Base-by-base conservation (phyloP, 257 asterid species). In the Solanum pimpinellifolium region DNA sequence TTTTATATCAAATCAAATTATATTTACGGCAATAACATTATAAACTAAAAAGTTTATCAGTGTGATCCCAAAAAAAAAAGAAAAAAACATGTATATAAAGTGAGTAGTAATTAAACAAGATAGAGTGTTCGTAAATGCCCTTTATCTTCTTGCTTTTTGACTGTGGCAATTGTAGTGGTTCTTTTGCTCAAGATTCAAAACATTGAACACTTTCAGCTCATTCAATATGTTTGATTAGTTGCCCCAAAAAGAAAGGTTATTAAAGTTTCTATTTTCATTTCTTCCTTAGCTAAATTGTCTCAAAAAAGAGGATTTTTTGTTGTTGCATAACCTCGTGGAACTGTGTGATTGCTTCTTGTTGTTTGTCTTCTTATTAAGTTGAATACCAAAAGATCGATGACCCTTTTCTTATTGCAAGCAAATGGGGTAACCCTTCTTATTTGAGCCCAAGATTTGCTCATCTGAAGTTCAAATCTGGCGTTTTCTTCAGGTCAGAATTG, bases 381-480 rank as follows among this genome's bases (percentile, higher is more conserved):
- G 39, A 77, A 77, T 4, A 77, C 39, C 62, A 83, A 85, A 59
- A 84, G 86, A 90, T 89, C 88, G 88, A 66, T 75, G 89, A 74
- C 90, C 92, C 92, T 62, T 86, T 89, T 89, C 65, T 52, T 84
- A 27, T 83, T 89, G 90, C 89, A 73, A 72, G 87, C 70, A 87
- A 76, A 87, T 68, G 69, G 69, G 92, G 92, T 91, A 92, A 90
- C 35, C 83, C 77, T 70, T 88, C 86, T 82, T 70, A 74, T 77
- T 52, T 72, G 12, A 60, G 78, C 33, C 65, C 89, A 29, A 14
- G 10, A 62, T 35, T 82, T 84, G 84, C 85, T 13, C 41, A 39
- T 86, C 21, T 62, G 69, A 88, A 86, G 90, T 91, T 88, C 90
- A 74, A 91, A 92, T 94, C 93, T 93, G 90, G 91, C 82, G 44